These are phyloP conservation scores for Tolypocladium guangdongense DNA, from an alignment of 2,329 filamentous ascomycete genomes.

Conservation along the genomic window DNA sequence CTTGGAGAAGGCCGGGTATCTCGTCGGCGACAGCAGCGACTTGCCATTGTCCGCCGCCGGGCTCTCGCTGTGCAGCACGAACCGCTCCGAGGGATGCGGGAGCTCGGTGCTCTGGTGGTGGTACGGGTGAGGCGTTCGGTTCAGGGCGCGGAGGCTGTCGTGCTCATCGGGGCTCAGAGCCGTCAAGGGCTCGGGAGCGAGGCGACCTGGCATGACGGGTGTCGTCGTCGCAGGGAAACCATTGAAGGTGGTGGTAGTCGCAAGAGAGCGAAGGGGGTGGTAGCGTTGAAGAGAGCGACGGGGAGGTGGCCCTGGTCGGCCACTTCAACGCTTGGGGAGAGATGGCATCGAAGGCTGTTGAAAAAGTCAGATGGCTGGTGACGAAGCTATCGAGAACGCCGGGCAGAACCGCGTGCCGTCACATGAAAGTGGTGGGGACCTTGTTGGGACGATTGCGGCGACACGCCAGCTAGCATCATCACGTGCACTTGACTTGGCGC, in stretches of 20 bases:
- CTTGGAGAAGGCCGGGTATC: constrained; percentile 26
- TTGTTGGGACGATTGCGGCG: not conserved
- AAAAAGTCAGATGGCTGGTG: not conserved
- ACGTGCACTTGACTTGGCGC: not conserved
- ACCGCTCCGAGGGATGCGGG: constrained; percentile 36
- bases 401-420: not conserved
- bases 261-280: not conserved
- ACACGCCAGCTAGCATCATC: not conserved
- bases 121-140: constrained; percentile 59
- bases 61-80: constrained; percentile 12
- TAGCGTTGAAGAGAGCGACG: not conserved
- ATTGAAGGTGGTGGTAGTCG: constrained; percentile 3
- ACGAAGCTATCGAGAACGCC: not conserved
- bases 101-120: constrained; percentile 48
- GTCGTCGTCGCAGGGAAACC: not conserved
- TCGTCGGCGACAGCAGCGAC: constrained; percentile 12
- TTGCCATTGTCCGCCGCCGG: constrained; percentile 6
- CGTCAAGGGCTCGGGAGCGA: constrained; percentile 22
- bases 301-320: not conserved
- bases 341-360: not conserved
- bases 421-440: not conserved
- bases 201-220: constrained; percentile 36
- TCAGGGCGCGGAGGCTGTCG: constrained; percentile 35
- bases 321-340: not conserved
- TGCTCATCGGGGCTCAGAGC: constrained; percentile 23